Conservation (phyloP, 225 moss, liverwort and hornwort species). For the Marchantia paleacea region DNA sequence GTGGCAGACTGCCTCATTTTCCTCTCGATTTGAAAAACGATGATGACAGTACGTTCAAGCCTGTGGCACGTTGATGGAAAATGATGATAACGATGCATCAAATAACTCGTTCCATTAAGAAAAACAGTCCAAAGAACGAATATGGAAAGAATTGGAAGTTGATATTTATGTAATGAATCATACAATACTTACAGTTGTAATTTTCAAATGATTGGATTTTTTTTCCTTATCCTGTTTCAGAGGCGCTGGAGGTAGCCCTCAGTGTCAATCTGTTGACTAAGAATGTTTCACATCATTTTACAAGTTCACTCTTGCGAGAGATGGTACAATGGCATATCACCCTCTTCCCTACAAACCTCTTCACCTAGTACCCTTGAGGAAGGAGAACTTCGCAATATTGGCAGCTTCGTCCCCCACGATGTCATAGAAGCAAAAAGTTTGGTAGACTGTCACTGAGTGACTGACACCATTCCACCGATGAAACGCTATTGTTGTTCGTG, state of each 20-base stretch:
- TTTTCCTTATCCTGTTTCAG: slow-evolving; percentile 4
- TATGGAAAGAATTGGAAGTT: background rate
- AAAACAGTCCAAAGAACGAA: background rate
- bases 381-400: background rate
- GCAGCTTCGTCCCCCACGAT: background rate
- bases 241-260: background rate
- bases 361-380: background rate
- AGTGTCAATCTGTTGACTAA: background rate
- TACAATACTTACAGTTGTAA: slow-evolving; percentile 14
- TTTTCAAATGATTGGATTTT: background rate
- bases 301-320: slow-evolving; percentile 6
- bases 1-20: too few species aligned
- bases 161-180: slow-evolving; percentile 6
- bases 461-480: background rate
- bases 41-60: too few species aligned
- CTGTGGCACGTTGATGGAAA: too few species aligned
- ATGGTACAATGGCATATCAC: slow-evolving; percentile 5
- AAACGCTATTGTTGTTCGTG: background rate
- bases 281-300: slow-evolving; percentile 4
- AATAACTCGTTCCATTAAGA: too few species aligned
- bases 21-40: too few species aligned
- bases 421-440: background rate
- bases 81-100: too few species aligned
- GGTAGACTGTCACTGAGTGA: background rate
- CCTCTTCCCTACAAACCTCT: background rate